Percentiles rank a stretch among this genome's conserved stretches.
These are phyloP conservation scores for Neurospora africana DNA, from an alignment of 495 filamentous ascomycete species.

Conservation along the genomic window DNA sequence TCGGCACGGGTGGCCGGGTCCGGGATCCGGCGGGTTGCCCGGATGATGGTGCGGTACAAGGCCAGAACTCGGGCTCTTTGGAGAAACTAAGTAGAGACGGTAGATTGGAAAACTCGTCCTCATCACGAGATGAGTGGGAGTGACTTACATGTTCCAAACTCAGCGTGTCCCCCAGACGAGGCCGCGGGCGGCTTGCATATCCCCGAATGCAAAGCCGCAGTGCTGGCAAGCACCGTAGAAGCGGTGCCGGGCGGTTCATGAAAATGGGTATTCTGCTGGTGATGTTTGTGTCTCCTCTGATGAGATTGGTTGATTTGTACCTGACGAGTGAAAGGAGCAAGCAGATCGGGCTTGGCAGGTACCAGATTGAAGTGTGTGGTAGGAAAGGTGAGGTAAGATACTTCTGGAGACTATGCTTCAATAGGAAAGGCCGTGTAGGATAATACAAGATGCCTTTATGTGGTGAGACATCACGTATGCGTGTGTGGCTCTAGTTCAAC, in stretches of 20 bases:
- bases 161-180: conserved; percentile 28
- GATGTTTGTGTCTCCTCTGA: background rate
- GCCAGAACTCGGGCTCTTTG: conserved; percentile 43
- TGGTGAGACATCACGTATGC: background rate
- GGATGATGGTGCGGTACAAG: conserved; percentile 48
- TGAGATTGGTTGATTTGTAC: background rate
- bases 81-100: conserved; percentile 40
- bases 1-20: conserved; percentile 50
- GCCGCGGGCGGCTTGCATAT: conserved; percentile 29
- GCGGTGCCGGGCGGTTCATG: background rate
- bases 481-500: background rate
- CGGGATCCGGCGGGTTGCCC: conserved; percentile 37
- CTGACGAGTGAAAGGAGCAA: background rate
- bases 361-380: background rate
- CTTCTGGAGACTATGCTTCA: background rate
- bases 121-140: background rate
- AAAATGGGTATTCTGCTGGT: background rate
- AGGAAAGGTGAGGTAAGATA: background rate
- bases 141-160: conserved; percentile 41
- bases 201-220: conserved; percentile 23
- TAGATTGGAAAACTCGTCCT: conserved; percentile 1
- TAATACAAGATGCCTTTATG: background rate
- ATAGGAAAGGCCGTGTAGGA: background rate
- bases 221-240: conserved; percentile 1
- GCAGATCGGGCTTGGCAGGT: background rate